phyloP scores from a whole-genome alignment of 129 eudicot genomes.

The sunflower (Helianthus annuus) region DNA sequence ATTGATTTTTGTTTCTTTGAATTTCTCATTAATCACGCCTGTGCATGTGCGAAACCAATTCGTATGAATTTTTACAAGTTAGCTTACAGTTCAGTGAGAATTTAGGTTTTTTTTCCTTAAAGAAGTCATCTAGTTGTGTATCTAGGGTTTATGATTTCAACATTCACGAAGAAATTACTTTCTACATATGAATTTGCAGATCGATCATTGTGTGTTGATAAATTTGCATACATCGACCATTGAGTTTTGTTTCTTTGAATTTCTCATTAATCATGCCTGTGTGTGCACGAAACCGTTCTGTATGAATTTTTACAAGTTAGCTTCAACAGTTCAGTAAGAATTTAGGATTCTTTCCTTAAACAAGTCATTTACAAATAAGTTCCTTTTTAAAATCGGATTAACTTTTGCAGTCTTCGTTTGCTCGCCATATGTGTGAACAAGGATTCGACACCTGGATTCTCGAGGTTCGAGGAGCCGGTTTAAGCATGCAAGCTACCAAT shows the following conservation, averaged over 20 bases:
- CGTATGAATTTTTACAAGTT: neutral
- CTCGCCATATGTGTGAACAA: constrained; percentile 92
- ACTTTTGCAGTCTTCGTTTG: constrained; percentile 76
- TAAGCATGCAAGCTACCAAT: constrained; percentile 67
- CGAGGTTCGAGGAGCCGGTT: constrained; percentile 96
- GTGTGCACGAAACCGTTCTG: neutral
- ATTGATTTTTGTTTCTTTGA: constrained; percentile 1
- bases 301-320: neutral
- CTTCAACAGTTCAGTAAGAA: neutral
- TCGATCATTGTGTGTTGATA: neutral
- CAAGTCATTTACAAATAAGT: neutral
- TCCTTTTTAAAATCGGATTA: neutral
- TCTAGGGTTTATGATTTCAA: neutral
- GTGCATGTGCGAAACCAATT: neutral
- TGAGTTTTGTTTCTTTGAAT: neutral
- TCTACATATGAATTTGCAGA: neutral
- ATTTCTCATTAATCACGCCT: neutral
- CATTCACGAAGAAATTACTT: neutral
- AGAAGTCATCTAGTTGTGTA: neutral
- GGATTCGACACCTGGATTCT: constrained; percentile 99
- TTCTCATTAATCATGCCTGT: neutral
- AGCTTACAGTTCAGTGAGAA: neutral
- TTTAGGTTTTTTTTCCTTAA: neutral
- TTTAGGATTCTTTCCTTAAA: neutral
- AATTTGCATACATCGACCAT: neutral